phyloP scores from a whole-genome alignment of 306 rosid genomes.

The Prunus mongolica region DNA sequence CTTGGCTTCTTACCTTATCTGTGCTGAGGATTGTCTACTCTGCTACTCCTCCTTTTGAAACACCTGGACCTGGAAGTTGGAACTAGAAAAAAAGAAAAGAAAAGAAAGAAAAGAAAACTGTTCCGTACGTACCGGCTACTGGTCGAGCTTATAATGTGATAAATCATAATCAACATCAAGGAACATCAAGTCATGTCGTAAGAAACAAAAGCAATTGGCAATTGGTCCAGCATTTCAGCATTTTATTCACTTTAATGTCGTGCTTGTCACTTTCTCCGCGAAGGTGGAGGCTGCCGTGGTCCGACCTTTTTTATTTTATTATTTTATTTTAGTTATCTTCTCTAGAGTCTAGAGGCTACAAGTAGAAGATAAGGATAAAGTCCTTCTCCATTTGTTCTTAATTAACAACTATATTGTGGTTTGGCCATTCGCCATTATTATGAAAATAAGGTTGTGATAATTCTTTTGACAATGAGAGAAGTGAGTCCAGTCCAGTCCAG shows the following conservation, averaged over 20 bases:
- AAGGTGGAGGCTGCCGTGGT: conserved; percentile 16
- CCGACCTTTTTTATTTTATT: background rate
- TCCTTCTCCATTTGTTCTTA: background rate
- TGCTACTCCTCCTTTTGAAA: no score
- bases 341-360: no score
- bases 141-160: no score
- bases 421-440: background rate
- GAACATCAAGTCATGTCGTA: background rate
- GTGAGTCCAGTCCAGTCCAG: background rate
- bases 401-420: background rate
- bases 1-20: no score
- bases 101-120: no score
- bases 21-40: no score
- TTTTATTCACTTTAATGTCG: background rate
- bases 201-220: background rate
- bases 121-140: no score
- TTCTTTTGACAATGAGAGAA: background rate
- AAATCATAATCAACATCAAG: no score
- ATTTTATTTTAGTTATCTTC: no score
- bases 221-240: conserved; percentile 1
- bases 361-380: background rate
- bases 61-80: no score
- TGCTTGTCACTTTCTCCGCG: background rate
- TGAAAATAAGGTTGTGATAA: background rate
- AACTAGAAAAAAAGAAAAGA: no score